A percentile compares a stretch with the other conserved stretches of the same genome.
These are phyloP conservation scores for Ligustrum vulgare DNA, from an alignment of 257 asterid species.

Conservation along the genomic window DNA sequence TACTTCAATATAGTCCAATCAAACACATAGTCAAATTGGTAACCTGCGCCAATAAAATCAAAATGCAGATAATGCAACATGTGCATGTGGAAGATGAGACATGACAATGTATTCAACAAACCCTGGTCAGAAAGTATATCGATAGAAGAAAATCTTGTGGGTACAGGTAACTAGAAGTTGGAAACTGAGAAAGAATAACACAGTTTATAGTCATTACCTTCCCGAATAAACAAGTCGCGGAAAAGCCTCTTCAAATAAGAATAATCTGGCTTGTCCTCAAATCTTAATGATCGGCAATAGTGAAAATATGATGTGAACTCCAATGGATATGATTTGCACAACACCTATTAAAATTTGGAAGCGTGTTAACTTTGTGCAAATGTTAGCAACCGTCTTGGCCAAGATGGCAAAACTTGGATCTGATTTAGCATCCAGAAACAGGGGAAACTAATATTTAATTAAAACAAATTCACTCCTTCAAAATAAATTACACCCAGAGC, in stretches of 20 bases:
- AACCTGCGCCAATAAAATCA: conserved; percentile 52
- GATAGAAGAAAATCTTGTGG: not conserved
- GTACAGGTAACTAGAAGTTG: not conserved
- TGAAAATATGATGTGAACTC: conserved; percentile 91
- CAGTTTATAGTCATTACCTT: conserved; percentile 48
- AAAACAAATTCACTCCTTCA: conserved; percentile 1
- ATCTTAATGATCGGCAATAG: conserved; percentile 84
- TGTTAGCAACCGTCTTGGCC: not conserved
- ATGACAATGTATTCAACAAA: not conserved
- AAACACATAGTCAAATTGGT: conserved; percentile 91
- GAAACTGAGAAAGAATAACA: not conserved
- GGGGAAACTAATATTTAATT: not conserved
- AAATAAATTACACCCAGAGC: not conserved
- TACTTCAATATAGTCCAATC: conserved; percentile 96
- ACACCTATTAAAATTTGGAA: conserved; percentile 45
- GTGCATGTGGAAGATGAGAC: conserved; percentile 12
- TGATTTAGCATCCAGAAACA: not conserved
- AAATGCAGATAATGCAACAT: conserved; percentile 10
- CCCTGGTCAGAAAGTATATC: not conserved
- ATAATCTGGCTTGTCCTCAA: conserved; percentile 91
- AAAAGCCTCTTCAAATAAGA: conserved; percentile 92
- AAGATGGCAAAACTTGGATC: conserved; percentile 13
- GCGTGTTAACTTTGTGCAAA: conserved; percentile 8
- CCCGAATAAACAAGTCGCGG: conserved; percentile 91
- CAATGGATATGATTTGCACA: conserved; percentile 85